phyloP scores from a whole-genome alignment of 257 asterid species.

The Fraxinus anomala region DNA sequence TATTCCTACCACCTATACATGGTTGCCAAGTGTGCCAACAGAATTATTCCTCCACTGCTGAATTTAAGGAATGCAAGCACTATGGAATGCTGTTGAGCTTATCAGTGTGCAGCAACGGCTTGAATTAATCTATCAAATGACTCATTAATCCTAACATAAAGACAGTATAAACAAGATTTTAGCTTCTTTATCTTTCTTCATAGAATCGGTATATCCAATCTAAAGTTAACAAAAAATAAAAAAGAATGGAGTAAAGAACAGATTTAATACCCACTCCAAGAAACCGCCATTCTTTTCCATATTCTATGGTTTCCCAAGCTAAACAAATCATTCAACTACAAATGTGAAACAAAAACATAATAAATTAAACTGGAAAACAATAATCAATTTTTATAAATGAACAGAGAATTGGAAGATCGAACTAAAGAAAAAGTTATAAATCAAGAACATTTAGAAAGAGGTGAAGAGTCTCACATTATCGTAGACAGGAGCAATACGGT shows the following conservation, averaged over 20 bases:
- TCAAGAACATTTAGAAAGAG: background rate
- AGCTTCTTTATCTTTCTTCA: background rate
- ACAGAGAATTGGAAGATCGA: background rate
- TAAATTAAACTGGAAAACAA: background rate
- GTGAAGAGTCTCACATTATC: constrained; percentile 56
- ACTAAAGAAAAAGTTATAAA: background rate
- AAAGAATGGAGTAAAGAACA: background rate
- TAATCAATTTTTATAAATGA: constrained; percentile 2
- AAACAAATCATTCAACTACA: constrained; percentile 74
- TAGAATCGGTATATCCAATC: background rate
- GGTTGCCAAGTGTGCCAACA: too few species aligned
- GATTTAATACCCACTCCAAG: constrained; percentile 72
- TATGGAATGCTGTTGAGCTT: too few species aligned
- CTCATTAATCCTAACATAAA: too few species aligned
- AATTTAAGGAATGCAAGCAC: too few species aligned
- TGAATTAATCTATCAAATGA: too few species aligned
- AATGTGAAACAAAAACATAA: background rate
- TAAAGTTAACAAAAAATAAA: background rate
- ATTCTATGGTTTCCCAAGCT: constrained; percentile 77
- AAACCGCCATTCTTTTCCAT: constrained; percentile 90
- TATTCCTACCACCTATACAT: too few species aligned
- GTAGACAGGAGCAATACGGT: constrained; percentile 84
- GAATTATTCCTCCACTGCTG: too few species aligned
- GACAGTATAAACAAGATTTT: background rate
- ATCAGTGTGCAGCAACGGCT: too few species aligned